Evolutionary conservation across 2,329 filamentous ascomycete genomes (phyloP).

Genomic region (Diaporthe velutina): DNA sequence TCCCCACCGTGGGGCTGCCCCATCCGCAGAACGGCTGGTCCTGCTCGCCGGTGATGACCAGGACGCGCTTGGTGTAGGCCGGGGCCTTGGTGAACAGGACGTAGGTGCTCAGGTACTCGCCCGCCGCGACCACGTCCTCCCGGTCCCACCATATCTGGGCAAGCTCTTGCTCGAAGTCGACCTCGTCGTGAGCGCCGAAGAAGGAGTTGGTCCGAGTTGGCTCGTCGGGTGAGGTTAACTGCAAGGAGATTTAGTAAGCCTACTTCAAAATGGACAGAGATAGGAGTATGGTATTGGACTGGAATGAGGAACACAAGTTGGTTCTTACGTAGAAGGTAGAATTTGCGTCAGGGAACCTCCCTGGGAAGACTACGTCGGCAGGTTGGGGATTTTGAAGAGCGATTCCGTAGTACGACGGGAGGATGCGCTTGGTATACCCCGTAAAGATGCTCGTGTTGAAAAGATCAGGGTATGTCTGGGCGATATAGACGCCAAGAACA

Average conservation of each 20-base stretch:
- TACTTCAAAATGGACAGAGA: background rate
- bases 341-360: background rate
- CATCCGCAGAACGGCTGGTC: background rate
- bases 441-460: background rate
- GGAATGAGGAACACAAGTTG: background rate
- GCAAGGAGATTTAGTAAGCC: background rate
- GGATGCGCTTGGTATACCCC: background rate
- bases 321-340: background rate
- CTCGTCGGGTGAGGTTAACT: background rate
- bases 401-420: background rate
- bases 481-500: background rate
- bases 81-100: background rate
- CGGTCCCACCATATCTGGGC: constrained; percentile 4
- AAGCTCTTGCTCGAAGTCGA: background rate
- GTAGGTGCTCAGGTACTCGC: background rate
- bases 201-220: background rate
- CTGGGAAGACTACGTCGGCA: background rate
- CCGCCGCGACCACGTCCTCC: background rate
- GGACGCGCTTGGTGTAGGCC: background rate
- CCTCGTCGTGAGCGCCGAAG: background rate
- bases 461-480: background rate
- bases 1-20: background rate
- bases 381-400: background rate
- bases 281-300: background rate
- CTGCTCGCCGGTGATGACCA: constrained; percentile 11